These are phyloP conservation scores for Aspergillus versicolor DNA, from an alignment of 2,329 filamentous ascomycete genomes.

Conservation along the genomic window DNA sequence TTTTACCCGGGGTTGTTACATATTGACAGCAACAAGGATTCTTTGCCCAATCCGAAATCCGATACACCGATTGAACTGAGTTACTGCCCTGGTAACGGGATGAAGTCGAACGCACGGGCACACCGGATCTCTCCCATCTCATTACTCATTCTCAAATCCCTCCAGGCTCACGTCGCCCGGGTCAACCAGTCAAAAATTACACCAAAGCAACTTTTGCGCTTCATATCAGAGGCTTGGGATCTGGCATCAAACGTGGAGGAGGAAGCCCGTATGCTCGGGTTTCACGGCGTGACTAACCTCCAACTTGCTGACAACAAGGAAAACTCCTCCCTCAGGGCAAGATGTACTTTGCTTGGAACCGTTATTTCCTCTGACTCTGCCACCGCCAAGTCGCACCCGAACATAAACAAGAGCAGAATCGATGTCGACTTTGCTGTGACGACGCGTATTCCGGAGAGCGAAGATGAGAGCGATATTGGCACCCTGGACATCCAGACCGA, in stretches of 20 bases:
- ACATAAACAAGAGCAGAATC: constrained; percentile 22
- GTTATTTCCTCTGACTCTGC: constrained; percentile 11
- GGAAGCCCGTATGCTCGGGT: constrained; percentile 45
- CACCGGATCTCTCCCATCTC: constrained; percentile 35
- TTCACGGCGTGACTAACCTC: constrained; percentile 45
- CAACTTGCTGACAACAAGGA: constrained; percentile 29
- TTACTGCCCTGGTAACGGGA: constrained; percentile 27
- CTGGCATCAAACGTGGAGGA: constrained; percentile 40
- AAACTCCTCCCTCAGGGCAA: constrained; percentile 31
- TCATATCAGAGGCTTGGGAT: constrained; percentile 46
- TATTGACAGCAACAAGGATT: constrained; percentile 21
- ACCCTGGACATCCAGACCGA: constrained; percentile 38
- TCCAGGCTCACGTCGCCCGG: constrained; percentile 37
- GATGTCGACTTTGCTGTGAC: constrained; percentile 43
- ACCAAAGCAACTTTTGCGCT: constrained; percentile 40
- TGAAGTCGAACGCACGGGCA: constrained; percentile 3
- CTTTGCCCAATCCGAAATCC: constrained; percentile 23
- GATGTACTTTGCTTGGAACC: constrained; percentile 40
- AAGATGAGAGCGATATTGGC: constrained; percentile 22
- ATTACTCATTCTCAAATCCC: constrained; percentile 43
- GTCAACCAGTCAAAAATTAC: constrained; percentile 36
- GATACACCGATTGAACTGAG: constrained; percentile 35
- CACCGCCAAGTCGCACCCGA: constrained; percentile 13
- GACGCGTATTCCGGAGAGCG: constrained; percentile 23
- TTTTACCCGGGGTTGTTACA: constrained; percentile 43